A percentile compares a stretch with the other conserved stretches of the same genome.
Conservation (phyloP, 169 alveolate genomes). For the Plasmodium coatneyi region DNA sequence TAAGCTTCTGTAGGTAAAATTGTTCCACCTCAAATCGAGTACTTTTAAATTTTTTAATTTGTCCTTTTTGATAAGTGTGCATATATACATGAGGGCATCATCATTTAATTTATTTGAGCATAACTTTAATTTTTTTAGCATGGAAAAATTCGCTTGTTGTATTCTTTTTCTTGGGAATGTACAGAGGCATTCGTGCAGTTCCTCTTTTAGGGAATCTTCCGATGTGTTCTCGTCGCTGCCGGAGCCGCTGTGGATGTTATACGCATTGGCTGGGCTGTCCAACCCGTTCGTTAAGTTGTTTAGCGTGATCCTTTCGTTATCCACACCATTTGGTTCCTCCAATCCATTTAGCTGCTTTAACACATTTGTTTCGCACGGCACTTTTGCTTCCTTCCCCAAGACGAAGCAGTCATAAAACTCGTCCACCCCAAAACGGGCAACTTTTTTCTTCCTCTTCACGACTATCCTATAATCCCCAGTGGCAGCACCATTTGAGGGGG, state of each 20-base stretch:
- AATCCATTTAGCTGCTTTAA: no score
- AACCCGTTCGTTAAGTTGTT: neutral
- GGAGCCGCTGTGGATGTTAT: conserved; percentile 53
- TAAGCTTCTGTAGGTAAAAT: conserved; percentile 63
- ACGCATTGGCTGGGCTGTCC: neutral
- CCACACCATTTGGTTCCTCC: no score
- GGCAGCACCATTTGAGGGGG: neutral
- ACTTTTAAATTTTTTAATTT: conserved; percentile 33
- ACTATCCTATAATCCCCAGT: conserved; percentile 4
- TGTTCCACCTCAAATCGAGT: conserved; percentile 62
- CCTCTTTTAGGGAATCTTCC: conserved; percentile 6
- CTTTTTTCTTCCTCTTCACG: conserved; percentile 8
- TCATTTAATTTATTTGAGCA: conserved; percentile 61
- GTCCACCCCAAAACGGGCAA: neutral
- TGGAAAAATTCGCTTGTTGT: conserved; percentile 16
- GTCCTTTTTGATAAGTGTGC: conserved; percentile 47
- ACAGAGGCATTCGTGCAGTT: conserved; percentile 1
- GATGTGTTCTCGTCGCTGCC: conserved; percentile 13
- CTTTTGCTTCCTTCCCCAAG: neutral
- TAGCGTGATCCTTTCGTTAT: neutral
- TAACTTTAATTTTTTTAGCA: conserved; percentile 14
- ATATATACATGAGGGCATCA: conserved; percentile 60
- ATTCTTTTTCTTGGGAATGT: conserved; percentile 23
- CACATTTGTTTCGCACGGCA: neutral
- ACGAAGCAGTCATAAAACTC: conserved; percentile 29